Conservation (phyloP, 352 stramenopile species). For the Phytophthora cajani region DNA sequence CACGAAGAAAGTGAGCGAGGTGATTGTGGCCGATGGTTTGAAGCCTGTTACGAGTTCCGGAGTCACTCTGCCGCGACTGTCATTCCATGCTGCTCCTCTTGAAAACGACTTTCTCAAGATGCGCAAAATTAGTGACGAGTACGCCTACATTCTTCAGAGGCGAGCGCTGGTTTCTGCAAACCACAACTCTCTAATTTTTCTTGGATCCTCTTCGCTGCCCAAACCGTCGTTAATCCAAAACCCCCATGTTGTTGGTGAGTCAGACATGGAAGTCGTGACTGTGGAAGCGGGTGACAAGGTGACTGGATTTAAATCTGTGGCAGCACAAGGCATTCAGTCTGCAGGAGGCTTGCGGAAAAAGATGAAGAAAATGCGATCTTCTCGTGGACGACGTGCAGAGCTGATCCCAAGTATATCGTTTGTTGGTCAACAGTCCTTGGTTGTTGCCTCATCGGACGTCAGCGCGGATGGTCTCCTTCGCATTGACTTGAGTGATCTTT, state of each 20-base stretch:
- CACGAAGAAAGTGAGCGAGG: slow-evolving; percentile 28
- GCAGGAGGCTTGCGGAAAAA: slow-evolving; percentile 2
- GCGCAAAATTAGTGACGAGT: slow-evolving; percentile 75
- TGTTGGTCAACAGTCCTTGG: slow-evolving; percentile 29
- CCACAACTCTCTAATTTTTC: slow-evolving; percentile 20
- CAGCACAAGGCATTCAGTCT: slow-evolving; percentile 14
- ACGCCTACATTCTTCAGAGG: slow-evolving; percentile 73
- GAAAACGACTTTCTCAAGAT: slow-evolving; percentile 61
- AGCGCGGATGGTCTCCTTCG: slow-evolving; percentile 23
- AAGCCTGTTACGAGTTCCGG: slow-evolving; percentile 19
- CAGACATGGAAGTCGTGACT: slow-evolving; percentile 56
- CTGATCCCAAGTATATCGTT: slow-evolving; percentile 42
- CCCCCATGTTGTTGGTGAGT: slow-evolving; percentile 50
- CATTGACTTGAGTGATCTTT: slow-evolving; percentile 24
- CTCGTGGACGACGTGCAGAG: background rate
- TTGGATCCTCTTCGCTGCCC: slow-evolving; percentile 49
- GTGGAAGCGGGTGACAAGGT: slow-evolving; percentile 48
- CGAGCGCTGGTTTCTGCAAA: slow-evolving; percentile 37
- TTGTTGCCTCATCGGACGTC: slow-evolving; percentile 27
- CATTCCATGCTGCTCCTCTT: slow-evolving; percentile 23
- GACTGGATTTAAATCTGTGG: slow-evolving; percentile 32
- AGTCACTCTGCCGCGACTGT: slow-evolving; percentile 13
- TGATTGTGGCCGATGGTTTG: slow-evolving; percentile 28
- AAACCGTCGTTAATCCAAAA: slow-evolving; percentile 64
- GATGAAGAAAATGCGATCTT: background rate